phyloP scores from a whole-genome alignment of 1,284 basidiomycete genomes.

The Ceratobasidium sp. region DNA sequence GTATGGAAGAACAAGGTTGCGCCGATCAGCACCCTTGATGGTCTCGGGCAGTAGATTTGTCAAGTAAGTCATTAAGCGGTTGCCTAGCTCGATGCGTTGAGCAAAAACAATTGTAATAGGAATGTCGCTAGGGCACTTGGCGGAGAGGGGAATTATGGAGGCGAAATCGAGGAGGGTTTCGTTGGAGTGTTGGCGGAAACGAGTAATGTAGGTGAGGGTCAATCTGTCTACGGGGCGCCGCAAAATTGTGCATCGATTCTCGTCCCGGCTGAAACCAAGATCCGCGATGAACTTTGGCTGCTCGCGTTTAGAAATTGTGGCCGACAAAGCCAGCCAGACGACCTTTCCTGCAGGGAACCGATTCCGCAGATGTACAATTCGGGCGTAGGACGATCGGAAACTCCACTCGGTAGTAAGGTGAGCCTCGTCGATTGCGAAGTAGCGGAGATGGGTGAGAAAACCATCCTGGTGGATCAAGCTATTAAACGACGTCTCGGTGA shows the following conservation, averaged over 20 bases:
- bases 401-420: neutral
- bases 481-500: neutral
- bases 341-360: neutral
- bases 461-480: neutral
- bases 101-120: slow-evolving; percentile 13
- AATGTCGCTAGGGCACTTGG: neutral
- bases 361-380: neutral
- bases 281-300: neutral
- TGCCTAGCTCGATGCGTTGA: neutral
- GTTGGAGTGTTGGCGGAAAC: neutral
- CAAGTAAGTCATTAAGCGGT: neutral
- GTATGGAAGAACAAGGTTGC: neutral
- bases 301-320: neutral
- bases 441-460: neutral
- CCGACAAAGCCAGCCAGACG: slow-evolving; percentile 5
- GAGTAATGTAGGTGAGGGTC: neutral
- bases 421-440: slow-evolving; percentile 2
- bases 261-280: neutral
- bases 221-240: neutral
- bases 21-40: neutral
- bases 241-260: neutral
- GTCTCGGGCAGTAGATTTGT: neutral
- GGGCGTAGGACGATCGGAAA: neutral
- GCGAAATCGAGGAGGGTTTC: neutral
- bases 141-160: neutral